Percentiles rank a stretch among this genome's conserved stretches.
These are phyloP conservation scores for Lecanicillium sp. DNA, from an alignment of 2,329 filamentous ascomycete genomes.

Conservation along the genomic window DNA sequence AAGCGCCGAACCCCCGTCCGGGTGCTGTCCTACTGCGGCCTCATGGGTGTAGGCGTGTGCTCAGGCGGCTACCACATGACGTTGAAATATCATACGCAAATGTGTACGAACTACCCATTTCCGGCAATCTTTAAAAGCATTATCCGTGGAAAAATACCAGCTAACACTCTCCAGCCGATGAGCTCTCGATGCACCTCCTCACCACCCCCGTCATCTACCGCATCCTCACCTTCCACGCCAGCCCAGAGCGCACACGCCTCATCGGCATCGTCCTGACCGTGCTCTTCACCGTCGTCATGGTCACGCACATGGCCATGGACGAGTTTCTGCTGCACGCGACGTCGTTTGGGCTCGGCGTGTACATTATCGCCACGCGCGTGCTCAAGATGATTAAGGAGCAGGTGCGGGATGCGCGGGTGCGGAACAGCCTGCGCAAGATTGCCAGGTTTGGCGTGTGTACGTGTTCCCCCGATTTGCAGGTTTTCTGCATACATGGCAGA, in stretches of 20 bases:
- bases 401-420: conserved; percentile 18
- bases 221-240: conserved; percentile 26
- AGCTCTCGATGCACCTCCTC: conserved; percentile 32
- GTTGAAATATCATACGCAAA: conserved; percentile 25
- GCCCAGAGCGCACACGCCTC: conserved; percentile 15
- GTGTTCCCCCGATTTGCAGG: too few relatives aligned
- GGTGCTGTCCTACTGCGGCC: conserved; percentile 26
- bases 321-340: conserved; percentile 32
- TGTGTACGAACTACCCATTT: conserved; percentile 16
- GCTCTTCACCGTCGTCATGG: conserved; percentile 26
- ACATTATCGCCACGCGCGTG: conserved; percentile 23
- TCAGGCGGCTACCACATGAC: conserved; percentile 27
- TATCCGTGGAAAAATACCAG: too few relatives aligned
- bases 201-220: conserved; percentile 30
- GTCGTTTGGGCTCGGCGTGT: conserved; percentile 25
- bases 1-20: conserved; percentile 17
- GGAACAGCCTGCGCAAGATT: conserved; percentile 13
- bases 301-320: conserved; percentile 33
- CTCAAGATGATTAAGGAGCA: conserved; percentile 23
- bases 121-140: neutral
- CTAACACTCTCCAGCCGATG: conserved; percentile 22
- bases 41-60: conserved; percentile 27
- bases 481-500: too few relatives aligned
- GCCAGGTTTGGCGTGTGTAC: conserved; percentile 14
- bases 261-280: conserved; percentile 14